Percentiles rank a stretch among this genome's conserved stretches.
phyloP scores from a whole-genome alignment of 2,329 filamentous ascomycete species.

The Fusarium sp. region DNA sequence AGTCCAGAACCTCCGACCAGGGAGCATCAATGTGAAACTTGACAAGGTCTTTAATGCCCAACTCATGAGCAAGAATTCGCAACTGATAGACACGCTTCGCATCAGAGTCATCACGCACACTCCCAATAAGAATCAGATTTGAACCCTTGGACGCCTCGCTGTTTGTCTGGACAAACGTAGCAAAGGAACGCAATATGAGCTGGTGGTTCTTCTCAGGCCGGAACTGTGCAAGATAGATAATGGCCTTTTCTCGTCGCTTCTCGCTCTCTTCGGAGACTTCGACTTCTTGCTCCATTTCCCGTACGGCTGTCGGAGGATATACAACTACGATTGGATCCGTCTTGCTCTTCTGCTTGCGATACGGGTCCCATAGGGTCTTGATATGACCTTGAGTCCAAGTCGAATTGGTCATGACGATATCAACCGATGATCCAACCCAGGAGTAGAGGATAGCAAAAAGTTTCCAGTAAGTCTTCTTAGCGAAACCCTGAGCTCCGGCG shows the following conservation, averaged over 20 bases:
- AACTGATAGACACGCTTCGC: constrained; percentile 89
- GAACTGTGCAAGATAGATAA: constrained; percentile 97
- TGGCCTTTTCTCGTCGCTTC: constrained; percentile 73
- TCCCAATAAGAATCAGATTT: constrained; percentile 86
- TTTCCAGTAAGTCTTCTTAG: constrained; percentile 88
- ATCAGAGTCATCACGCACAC: constrained; percentile 87
- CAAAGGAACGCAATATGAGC: constrained; percentile 86
- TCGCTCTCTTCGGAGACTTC: constrained; percentile 78
- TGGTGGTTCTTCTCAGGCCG: constrained; percentile 97
- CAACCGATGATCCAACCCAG: constrained; percentile 83
- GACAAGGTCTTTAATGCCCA: constrained; percentile 85
- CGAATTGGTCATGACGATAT: constrained; percentile 98
- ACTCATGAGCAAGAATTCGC: constrained; percentile 85
- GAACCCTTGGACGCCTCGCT: constrained; percentile 66
- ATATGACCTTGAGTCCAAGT: constrained; percentile 93
- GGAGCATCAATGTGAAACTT: constrained; percentile 91
- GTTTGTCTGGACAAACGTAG: constrained; percentile 74
- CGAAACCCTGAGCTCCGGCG: constrained; percentile 74
- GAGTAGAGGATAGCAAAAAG: constrained; percentile 86
- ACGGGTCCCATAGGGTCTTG: constrained; percentile 79
- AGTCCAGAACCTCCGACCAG: constrained; percentile 87
- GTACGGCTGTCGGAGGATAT: constrained; percentile 92
- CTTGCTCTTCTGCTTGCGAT: constrained; percentile 60
- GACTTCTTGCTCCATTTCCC: constrained; percentile 81
- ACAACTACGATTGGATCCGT: constrained; percentile 76